A percentile compares a stretch with the other conserved stretches of the same genome.
phyloP scores from a whole-genome alignment of 352 stramenopile genomes.

The Phytophthora tentaculata region DNA sequence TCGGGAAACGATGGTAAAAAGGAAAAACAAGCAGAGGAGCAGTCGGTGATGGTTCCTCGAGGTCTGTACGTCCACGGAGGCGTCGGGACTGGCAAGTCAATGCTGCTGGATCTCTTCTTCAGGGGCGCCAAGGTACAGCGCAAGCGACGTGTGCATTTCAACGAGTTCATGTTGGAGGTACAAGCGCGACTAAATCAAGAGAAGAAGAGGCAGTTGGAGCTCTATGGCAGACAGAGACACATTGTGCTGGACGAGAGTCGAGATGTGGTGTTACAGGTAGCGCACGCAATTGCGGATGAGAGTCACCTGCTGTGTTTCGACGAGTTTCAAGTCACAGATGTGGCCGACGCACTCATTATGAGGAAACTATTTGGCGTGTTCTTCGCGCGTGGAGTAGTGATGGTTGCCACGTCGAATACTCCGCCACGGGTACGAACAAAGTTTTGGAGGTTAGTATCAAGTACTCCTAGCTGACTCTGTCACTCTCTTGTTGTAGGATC shows the following conservation, averaged over 20 bases:
- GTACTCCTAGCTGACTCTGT: neutral
- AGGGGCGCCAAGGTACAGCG: constrained; percentile 51
- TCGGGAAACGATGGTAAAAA: neutral
- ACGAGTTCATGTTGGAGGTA: constrained; percentile 97
- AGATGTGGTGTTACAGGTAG: constrained; percentile 84
- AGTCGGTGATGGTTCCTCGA: constrained; percentile 61
- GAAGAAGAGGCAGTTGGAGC: constrained; percentile 88
- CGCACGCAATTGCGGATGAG: constrained; percentile 85
- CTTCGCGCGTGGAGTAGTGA: constrained; percentile 89
- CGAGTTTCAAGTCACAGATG: constrained; percentile 98
- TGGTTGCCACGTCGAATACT: constrained; percentile 97
- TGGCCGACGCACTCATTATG: constrained; percentile 97
- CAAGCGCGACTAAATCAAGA: constrained; percentile 92
- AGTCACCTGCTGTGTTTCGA: constrained; percentile 96
- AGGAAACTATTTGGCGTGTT: constrained; percentile 94
- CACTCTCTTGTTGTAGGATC: constrained; percentile 51
- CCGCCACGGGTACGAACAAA: constrained; percentile 48
- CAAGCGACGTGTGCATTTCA: constrained; percentile 96
- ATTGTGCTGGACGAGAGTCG: constrained; percentile 73
- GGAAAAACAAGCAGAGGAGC: neutral
- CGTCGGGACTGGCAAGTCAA: constrained; percentile 96
- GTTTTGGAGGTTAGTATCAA: neutral
- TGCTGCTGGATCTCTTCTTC: constrained; percentile 97
- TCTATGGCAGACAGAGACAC: constrained; percentile 85
- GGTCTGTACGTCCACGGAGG: constrained; percentile 96